Conservation (phyloP, 768 basidiomycete genomes). For the Trametes meyenii region DNA sequence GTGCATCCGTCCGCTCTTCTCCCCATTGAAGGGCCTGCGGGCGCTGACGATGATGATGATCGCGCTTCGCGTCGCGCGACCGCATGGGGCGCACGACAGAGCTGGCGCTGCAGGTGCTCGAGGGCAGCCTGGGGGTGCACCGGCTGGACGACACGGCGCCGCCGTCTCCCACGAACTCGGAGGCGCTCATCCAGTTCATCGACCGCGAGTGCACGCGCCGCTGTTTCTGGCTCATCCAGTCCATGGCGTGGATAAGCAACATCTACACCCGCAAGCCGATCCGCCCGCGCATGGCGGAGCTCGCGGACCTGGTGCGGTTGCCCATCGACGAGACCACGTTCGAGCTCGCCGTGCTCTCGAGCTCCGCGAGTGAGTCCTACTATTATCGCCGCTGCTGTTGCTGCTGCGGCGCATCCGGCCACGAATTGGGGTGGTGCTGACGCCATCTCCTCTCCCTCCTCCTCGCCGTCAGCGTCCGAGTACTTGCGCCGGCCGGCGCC, state of each 20-base stretch:
- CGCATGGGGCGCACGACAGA: slow-evolving; percentile 40
- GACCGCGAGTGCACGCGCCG: slow-evolving; percentile 81
- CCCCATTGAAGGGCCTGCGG: not conserved
- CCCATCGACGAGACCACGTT: slow-evolving; percentile 85
- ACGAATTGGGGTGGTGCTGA: not conserved
- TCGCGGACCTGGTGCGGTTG: slow-evolving; percentile 55
- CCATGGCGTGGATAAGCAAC: slow-evolving; percentile 54
- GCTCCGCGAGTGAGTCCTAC: slow-evolving; percentile 27
- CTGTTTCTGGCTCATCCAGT: slow-evolving; percentile 78
- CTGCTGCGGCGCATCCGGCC: not conserved
- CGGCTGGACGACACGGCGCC: slow-evolving; percentile 55
- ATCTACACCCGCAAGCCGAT: slow-evolving; percentile 42
- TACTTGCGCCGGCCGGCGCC: slow-evolving; percentile 68
- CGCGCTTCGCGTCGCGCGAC: not conserved
- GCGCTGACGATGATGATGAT: slow-evolving; percentile 14
- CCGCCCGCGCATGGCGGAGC: slow-evolving; percentile 35
- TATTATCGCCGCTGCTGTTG: not conserved
- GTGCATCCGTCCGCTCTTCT: slow-evolving; percentile 17
- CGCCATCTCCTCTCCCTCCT: no score
- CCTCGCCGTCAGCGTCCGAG: slow-evolving; percentile 52
- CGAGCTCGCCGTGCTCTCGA: slow-evolving; percentile 49
- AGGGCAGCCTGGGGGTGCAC: slow-evolving; percentile 67
- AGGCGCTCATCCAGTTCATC: slow-evolving; percentile 57
- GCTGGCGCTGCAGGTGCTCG: slow-evolving; percentile 66
- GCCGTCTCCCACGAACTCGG: slow-evolving; percentile 52